These are phyloP conservation scores for Amanita exitialis DNA, from an alignment of 768 basidiomycete species.

Conservation along the genomic window DNA sequence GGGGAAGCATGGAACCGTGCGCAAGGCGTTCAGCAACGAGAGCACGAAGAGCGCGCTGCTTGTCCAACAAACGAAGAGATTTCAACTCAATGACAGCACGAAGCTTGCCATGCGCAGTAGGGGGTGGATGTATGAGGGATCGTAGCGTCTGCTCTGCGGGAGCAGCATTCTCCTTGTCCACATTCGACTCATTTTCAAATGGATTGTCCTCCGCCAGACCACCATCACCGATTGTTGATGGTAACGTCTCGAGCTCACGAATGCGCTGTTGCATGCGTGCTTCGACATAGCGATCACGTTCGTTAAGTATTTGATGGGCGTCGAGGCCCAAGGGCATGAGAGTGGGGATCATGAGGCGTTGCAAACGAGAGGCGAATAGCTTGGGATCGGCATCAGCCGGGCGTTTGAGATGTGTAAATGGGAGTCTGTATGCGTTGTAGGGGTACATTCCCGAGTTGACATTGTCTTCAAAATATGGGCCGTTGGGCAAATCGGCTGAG, in stretches of 20 bases:
- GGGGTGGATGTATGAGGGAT: slow-evolving; percentile 42
- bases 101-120: slow-evolving; percentile 72
- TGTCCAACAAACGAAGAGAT: slow-evolving; percentile 77
- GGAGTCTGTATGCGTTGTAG: slow-evolving; percentile 83
- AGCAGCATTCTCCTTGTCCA: slow-evolving; percentile 32
- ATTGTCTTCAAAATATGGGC: slow-evolving; percentile 72
- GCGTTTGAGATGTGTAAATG: slow-evolving; percentile 72
- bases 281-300: slow-evolving; percentile 87
- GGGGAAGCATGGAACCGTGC: slow-evolving; percentile 80
- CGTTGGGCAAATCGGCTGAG: slow-evolving; percentile 56
- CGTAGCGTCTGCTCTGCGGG: slow-evolving; percentile 13
- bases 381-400: slow-evolving; percentile 47
- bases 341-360: slow-evolving; percentile 77
- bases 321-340: slow-evolving; percentile 90
- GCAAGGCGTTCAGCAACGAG: slow-evolving; percentile 80
- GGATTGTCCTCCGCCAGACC: slow-evolving; percentile 14
- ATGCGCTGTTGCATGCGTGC: slow-evolving; percentile 84
- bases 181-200: slow-evolving; percentile 30
- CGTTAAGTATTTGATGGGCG: slow-evolving; percentile 82
- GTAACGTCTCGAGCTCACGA: slow-evolving; percentile 71
- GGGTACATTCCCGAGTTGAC: slow-evolving; percentile 77
- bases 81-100: slow-evolving; percentile 92
- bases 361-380: slow-evolving; percentile 62
- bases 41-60: slow-evolving; percentile 82
- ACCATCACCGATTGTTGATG: slow-evolving; percentile 74